Evolutionary conservation across 345 rosid species (phyloP).

Genomic region (Gossypium sturtianum): DNA sequence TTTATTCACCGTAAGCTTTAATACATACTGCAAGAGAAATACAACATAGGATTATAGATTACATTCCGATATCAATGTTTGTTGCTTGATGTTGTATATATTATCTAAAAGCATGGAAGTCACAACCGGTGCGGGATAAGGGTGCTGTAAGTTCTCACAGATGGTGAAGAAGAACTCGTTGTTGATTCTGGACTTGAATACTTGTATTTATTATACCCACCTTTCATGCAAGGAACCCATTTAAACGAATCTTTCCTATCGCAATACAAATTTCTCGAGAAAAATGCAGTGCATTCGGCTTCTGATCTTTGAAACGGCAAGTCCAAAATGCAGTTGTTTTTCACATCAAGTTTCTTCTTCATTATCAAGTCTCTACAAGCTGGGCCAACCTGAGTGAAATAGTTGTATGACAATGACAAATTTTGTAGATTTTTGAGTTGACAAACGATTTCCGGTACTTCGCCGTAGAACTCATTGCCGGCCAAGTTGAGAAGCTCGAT

Average conservation of each 20-base stretch:
- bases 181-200: background rate
- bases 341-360: slow-evolving; percentile 31
- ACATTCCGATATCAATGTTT: fast-evolving
- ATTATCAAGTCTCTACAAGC: slow-evolving; percentile 33
- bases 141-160: slow-evolving; percentile 23
- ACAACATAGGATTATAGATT: no score
- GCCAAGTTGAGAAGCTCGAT: slow-evolving; percentile 37
- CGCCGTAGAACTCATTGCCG: slow-evolving; percentile 32
- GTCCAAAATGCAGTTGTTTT: slow-evolving; percentile 48
- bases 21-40: no score
- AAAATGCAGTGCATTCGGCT: slow-evolving; percentile 30
- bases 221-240: slow-evolving; percentile 32
- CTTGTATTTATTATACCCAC: background rate
- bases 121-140: slow-evolving; percentile 18
- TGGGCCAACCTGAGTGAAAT: slow-evolving; percentile 54
- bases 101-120: background rate
- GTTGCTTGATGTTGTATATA: no score
- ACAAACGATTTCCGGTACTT: slow-evolving; percentile 49
- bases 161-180: background rate
- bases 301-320: slow-evolving; percentile 39
- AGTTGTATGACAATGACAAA: slow-evolving; percentile 36
- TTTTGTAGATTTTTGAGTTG: slow-evolving; percentile 27
- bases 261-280: slow-evolving; percentile 19
- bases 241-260: slow-evolving; percentile 16
- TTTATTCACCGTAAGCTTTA: no score